phyloP scores from a whole-genome alignment of 768 basidiomycete species.

The Rossbeevera mucosa region DNA sequence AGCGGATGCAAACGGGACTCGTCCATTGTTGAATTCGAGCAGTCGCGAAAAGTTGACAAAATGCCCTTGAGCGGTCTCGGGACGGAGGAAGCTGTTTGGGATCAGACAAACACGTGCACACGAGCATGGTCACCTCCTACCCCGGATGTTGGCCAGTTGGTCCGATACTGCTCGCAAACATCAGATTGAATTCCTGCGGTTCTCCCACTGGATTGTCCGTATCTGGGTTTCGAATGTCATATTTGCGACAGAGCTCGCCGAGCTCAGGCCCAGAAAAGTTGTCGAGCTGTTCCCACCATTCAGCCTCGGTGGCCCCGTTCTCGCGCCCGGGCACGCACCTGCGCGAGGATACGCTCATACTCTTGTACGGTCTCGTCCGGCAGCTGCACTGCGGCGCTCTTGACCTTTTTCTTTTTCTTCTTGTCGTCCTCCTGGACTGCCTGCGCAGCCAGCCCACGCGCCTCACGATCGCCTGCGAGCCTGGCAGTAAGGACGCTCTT shows the following conservation, averaged over 20 bases:
- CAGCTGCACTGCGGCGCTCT: conserved; percentile 65
- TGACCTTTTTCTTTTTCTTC: conserved; percentile 66
- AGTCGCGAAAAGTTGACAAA: conserved; percentile 97
- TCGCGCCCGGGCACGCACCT: conserved; percentile 48
- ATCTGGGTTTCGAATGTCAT: conserved; percentile 83
- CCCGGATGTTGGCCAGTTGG: conserved; percentile 97
- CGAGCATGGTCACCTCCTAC: conserved; percentile 33
- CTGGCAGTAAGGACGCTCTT: conserved; percentile 88
- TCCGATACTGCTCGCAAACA: conserved; percentile 97
- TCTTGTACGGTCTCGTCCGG: conserved; percentile 67
- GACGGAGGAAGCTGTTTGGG: conserved; percentile 77
- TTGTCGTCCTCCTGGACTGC: conserved; percentile 53
- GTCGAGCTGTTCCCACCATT: conserved; percentile 41
- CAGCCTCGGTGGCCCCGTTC: background rate
- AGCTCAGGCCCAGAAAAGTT: conserved; percentile 89
- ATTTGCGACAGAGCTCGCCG: conserved; percentile 76
- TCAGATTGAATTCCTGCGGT: conserved; percentile 95
- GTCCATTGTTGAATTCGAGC: conserved; percentile 97
- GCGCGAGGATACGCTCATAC: conserved; percentile 83
- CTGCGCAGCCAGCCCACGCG: conserved; percentile 68
- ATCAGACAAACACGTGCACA: background rate
- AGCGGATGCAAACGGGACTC: conserved; percentile 94
- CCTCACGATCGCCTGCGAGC: conserved; percentile 86
- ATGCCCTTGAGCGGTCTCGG: conserved; percentile 97
- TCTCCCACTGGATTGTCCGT: conserved; percentile 90